Base-by-base conservation (phyloP, 169 alveolate species). In the Eimeria necatrix region DNA sequence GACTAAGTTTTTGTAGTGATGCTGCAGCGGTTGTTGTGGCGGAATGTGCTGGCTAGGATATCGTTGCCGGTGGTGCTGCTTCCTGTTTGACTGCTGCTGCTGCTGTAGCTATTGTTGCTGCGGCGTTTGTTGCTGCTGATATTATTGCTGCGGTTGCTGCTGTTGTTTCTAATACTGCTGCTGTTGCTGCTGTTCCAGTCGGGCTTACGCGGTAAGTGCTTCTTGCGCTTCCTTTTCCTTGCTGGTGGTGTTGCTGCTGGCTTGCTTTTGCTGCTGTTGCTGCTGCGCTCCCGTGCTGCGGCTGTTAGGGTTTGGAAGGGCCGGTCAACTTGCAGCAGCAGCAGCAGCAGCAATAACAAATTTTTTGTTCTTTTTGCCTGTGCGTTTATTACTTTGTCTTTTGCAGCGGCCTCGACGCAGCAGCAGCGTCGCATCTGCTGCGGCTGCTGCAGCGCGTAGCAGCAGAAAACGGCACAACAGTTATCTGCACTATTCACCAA, bases 331-430 rank as follows among this genome's bases (percentile, higher is more conserved):
- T 32, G 41, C 41, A 32, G 41, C 41, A 32, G 41, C 41, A 32
- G 41, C 41, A 32, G 41, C 41, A 0, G 41, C 41, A 32, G 41
- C 41, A 32, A 32, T 32, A 32, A 32, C 41, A 32, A 32, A 0
- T 32, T 32, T 32, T 32, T 32, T 32, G 41, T 32, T 2, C 41
- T 2, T 0, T 32, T 32, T 32, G 41, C 41, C 41, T 32, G 70
- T 4, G 14, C 12, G 70, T 4, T 2, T 59, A 20, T 59, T 70
- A 14, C 41, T 70, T 70, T 70, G 80, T 70, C 4, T 4, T 24
- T 14, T 18, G 12, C 46, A 70, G 98, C 48, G 99, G 99, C 4
- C 94, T 98, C 87, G 99, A 98, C 95, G 97, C 98, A 49, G 94
- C 97, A 80, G 93, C 97, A 9, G 97, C 98, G 16, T 94, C 95